Base-by-base conservation (phyloP, 129 eudicot species). In the Arctium lappa region DNA sequence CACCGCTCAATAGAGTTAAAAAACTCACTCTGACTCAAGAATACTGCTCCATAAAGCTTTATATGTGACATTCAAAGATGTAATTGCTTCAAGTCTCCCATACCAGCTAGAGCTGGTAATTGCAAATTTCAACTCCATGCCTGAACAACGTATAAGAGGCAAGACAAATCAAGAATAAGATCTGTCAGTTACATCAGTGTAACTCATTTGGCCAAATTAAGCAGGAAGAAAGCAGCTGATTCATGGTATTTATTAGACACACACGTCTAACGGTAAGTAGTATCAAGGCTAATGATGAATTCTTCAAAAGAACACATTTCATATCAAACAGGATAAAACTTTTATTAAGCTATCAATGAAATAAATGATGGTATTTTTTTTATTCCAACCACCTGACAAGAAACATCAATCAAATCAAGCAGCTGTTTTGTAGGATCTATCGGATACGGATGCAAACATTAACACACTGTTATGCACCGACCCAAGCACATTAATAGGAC, bases 41-140 rank as follows among this genome's bases (percentile, higher is more conserved):
- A 79, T 75, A 69, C 82, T 74, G 69, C 29, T 88, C 99, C 95
- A 95, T 74, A 90, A 62, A 81, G 89, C 91, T 88, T 82, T 88
- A 88, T 91, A 95, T 80, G 60, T 86, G 50, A 72, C 82, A 84
- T 90, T 86, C 79, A 93, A 85, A 75, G 93, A 88, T 80, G 40
- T 73, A 82, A 95, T 88, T 73, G 84, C 88, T 74, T 90, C 92
- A 62, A 77, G 78, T 78, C 74, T 91, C 72, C 76, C 75, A 70
- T 75, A 79, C 98, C 97, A 93, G 84, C 79, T 60, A 18, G 91
- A 63, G 33, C 87, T 93, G 32, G 53, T 70, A 56, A 91, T 60
- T 27, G 87, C 74, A 82, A 90, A 90, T 82, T 83, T 81, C 85
- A 95, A 70, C 88, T 90, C 86, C 31, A 87, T 34, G 50, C 86